These are phyloP conservation scores for Lonicera japonica DNA, from an alignment of 129 eudicot genomes.

Conservation along the genomic window DNA sequence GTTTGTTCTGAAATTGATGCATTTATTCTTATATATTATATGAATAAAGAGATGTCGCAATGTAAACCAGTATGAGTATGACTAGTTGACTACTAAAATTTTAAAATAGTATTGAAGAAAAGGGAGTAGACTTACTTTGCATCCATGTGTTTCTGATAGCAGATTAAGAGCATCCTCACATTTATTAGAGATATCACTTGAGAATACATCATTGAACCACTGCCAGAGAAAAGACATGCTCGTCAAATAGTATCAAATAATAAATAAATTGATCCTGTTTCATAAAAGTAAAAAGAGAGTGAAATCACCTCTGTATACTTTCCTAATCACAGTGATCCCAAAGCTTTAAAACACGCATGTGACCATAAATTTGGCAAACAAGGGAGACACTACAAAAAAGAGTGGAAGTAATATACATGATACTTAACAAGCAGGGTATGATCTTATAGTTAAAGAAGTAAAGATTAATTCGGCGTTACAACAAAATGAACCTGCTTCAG, in stretches of 20 bases:
- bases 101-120: not conserved
- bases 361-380: conserved; percentile 68
- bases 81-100: too few species aligned
- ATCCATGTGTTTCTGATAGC: conserved; percentile 56
- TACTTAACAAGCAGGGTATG: too few species aligned
- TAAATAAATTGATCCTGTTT: conserved; percentile 4
- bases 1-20: too few species aligned
- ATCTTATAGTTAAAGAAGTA: too few species aligned
- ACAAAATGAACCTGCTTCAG: too few species aligned
- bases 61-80: not conserved
- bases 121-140: conserved; percentile 43
- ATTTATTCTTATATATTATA: too few species aligned
- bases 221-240: conserved; percentile 31
- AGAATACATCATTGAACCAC: conserved; percentile 95
- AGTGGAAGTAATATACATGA: too few species aligned
- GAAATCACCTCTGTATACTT: conserved; percentile 74
- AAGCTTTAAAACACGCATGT: conserved; percentile 25
- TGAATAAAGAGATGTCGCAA: not conserved
- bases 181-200: conserved; percentile 70
- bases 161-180: conserved; percentile 68
- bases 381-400: conserved; percentile 56
- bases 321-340: conserved; percentile 66
- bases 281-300: conserved; percentile 1
- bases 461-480: too few species aligned
- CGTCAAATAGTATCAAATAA: conserved; percentile 2